These are phyloP conservation scores for Chalciporus sphaerocephalus DNA, from an alignment of 768 basidiomycete species.

Conservation along the genomic window DNA sequence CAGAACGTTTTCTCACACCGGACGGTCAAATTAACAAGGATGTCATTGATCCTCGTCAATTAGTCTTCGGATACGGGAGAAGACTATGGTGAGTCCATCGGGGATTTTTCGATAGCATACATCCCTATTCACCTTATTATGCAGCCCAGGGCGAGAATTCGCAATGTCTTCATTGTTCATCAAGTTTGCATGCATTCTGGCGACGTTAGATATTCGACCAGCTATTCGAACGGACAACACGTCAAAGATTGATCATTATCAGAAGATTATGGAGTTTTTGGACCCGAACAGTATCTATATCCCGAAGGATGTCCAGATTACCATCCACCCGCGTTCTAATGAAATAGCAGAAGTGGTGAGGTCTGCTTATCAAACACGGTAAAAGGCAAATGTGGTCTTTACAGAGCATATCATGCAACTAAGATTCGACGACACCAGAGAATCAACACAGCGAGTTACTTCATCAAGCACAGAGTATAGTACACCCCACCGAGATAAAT, in stretches of 20 bases:
- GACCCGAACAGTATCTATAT: slow-evolving; percentile 6
- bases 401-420: no score
- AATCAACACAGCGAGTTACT: no score
- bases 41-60: slow-evolving; percentile 1
- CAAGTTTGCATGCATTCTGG: slow-evolving; percentile 6
- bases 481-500: no score
- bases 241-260: neutral
- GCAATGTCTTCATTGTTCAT: slow-evolving; percentile 5
- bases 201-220: neutral
- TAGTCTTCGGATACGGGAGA: slow-evolving; percentile 5
- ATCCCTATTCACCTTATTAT: neutral
- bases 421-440: no score
- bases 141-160: slow-evolving; percentile 3
- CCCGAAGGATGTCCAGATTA: slow-evolving; percentile 1
- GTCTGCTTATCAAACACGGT: neutral
- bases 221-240: neutral
- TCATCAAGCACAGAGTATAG: neutral
- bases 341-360: slow-evolving; percentile 1
- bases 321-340: slow-evolving; percentile 1
- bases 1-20: slow-evolving; percentile 38
- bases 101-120: neutral
- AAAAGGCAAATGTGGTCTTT: neutral
- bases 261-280: slow-evolving; percentile 3
- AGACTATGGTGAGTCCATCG: slow-evolving; percentile 1
- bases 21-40: slow-evolving; percentile 5